Conservation (phyloP, 768 basidiomycete species). For the Termitomyces heimii region DNA sequence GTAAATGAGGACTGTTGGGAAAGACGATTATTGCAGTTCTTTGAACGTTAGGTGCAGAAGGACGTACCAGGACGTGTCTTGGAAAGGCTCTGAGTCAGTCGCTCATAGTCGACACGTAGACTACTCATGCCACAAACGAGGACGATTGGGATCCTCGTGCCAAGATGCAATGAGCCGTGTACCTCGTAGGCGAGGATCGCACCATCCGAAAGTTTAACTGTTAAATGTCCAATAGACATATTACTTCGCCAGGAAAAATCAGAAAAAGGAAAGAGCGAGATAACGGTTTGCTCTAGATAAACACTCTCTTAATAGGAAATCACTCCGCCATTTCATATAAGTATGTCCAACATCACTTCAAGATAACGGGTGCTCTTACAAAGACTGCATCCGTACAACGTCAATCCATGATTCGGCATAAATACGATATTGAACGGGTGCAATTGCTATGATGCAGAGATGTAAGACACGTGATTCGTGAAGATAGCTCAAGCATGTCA, state of each 20-base stretch:
- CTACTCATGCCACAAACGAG: constrained; percentile 37
- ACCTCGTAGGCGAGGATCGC: constrained; percentile 36
- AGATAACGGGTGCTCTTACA: constrained; percentile 5
- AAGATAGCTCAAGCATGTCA: neutral
- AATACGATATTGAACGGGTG: neutral
- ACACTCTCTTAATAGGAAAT: constrained; percentile 1
- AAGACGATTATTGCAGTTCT: neutral
- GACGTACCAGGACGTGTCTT: constrained; percentile 32
- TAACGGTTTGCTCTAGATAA: neutral
- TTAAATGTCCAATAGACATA: constrained; percentile 20
- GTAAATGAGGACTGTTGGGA: constrained; percentile 32
- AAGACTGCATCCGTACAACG: constrained; percentile 9
- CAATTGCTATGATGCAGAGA: constrained; percentile 3
- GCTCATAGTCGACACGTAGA: constrained; percentile 32
- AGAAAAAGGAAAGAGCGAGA: neutral
- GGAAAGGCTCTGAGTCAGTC: constrained; percentile 26
- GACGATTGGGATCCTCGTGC: constrained; percentile 28
- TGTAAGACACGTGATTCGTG: neutral
- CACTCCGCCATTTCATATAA: neutral
- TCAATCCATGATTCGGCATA: neutral
- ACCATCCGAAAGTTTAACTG: constrained; percentile 32
- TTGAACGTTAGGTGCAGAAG: no score
- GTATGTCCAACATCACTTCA: constrained; percentile 5
- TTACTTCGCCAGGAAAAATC: neutral
- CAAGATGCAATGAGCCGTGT: constrained; percentile 31